Conservation (phyloP, 805 yeast species). For the Wickerhamomyces alni region DNA sequence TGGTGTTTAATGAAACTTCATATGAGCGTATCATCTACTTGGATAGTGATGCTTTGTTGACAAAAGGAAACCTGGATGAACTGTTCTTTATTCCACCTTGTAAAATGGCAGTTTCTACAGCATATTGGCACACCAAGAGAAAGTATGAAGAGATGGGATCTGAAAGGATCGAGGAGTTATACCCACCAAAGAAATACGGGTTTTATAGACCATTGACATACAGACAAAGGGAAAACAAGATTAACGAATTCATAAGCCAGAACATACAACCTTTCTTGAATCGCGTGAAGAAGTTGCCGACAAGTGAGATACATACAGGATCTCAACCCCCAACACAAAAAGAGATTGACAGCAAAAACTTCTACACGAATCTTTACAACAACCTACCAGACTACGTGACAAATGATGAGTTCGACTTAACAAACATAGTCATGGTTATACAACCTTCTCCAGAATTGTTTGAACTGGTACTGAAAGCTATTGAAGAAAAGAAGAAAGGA, state of each 20-base stretch:
- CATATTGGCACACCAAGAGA: slow-evolving; percentile 32
- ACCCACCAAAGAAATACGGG: slow-evolving; percentile 13
- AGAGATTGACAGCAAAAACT: slow-evolving; percentile 8
- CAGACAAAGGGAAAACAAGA: slow-evolving; percentile 15
- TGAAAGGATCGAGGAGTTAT: slow-evolving; percentile 14
- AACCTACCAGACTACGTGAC: slow-evolving; percentile 30
- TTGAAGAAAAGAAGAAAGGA: slow-evolving; percentile 21
- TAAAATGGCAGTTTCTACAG: slow-evolving; percentile 40
- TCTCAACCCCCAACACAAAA: not conserved
- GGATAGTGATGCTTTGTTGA: slow-evolving; percentile 48
- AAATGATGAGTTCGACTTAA: slow-evolving; percentile 26
- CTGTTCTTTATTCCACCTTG: slow-evolving; percentile 44
- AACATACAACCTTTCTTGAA: slow-evolving; percentile 5
- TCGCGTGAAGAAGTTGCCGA: no score
- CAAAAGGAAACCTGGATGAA: slow-evolving; percentile 40
- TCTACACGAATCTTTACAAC: slow-evolving; percentile 28
- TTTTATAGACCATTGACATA: slow-evolving; percentile 20
- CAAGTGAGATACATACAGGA: no score
- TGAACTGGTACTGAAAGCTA: slow-evolving; percentile 15
- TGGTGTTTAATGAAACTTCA: slow-evolving; percentile 41
- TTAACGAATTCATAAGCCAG: slow-evolving; percentile 2
- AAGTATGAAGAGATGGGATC: slow-evolving; percentile 19
- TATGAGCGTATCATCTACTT: slow-evolving; percentile 50
- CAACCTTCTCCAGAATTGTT: slow-evolving; percentile 34
- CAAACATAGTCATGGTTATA: slow-evolving; percentile 52